Conservation (phyloP, 805 yeast species). For the Tetrapisispora namnaoensis region DNA sequence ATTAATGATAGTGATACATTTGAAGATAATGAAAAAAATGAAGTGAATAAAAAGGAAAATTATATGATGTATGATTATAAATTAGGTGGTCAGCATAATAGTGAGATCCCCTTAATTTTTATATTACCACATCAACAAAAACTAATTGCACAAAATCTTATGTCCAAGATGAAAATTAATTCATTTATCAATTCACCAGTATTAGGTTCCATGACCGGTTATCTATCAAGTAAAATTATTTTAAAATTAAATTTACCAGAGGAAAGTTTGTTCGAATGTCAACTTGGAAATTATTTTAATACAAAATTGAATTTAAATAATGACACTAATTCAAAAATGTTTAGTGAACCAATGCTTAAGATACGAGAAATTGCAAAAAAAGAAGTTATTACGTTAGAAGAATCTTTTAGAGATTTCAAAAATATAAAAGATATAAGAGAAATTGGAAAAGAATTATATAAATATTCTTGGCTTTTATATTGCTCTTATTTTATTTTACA, state of each 20-base stretch:
- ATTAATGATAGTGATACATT: not conserved
- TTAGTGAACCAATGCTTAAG: not conserved
- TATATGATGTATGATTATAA: constrained; percentile 29
- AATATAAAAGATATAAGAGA: constrained; percentile 12
- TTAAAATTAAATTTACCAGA: constrained; percentile 11
- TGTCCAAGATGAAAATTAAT: not conserved
- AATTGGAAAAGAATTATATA: constrained; percentile 71
- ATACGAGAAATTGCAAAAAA: not conserved
- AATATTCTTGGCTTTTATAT: constrained; percentile 78
- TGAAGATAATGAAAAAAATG: not conserved
- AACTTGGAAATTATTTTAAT: not conserved
- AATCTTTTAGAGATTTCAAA: constrained; percentile 1
- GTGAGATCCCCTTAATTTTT: constrained; percentile 39
- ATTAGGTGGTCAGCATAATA: constrained; percentile 36
- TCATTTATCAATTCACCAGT: constrained; percentile 37
- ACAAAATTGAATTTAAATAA: not conserved
- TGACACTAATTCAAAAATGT: not conserved
- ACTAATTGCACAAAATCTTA: constrained; percentile 22
- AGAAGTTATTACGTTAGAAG: not conserved
- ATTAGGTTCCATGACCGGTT: constrained; percentile 38
- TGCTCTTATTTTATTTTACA: constrained; percentile 57
- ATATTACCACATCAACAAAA: constrained; percentile 57
- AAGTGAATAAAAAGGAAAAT: not conserved
- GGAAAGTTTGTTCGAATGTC: not conserved
- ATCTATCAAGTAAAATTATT: constrained; percentile 26